phyloP scores from a whole-genome alignment of 768 basidiomycete genomes.

The Baorangia bicolor region DNA sequence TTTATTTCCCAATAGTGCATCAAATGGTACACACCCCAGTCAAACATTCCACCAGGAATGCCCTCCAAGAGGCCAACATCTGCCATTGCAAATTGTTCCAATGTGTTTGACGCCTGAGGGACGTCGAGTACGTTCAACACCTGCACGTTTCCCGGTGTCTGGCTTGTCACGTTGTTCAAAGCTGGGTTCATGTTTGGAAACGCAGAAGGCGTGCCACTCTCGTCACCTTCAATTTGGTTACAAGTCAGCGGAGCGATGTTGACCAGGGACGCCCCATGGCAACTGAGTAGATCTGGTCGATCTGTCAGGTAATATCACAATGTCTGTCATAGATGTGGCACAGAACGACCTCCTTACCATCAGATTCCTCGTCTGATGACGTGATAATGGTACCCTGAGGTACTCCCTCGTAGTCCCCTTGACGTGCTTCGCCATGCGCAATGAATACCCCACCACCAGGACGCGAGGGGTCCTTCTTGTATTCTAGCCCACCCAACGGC shows the following conservation, averaged over 20 bases:
- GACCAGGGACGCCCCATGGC: conserved; percentile 45
- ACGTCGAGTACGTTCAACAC: conserved; percentile 76
- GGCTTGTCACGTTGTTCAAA: conserved; percentile 50
- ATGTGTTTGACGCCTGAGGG: conserved; percentile 49
- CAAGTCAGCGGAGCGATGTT: conserved; percentile 50
- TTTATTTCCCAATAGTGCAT: background rate
- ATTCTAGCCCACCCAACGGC: conserved; percentile 56
- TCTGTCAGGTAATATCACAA: conserved; percentile 6
- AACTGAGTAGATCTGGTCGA: conserved; percentile 13
- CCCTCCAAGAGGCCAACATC: conserved; percentile 74
- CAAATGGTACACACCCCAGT: conserved; percentile 64
- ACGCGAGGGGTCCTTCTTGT: conserved; percentile 74
- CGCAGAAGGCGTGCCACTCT: conserved; percentile 17
- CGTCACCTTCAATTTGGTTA: conserved; percentile 32
- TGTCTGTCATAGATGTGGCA: conserved; percentile 6
- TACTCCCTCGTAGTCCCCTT: conserved; percentile 51
- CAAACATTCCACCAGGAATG: conserved; percentile 82
- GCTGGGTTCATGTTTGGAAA: conserved; percentile 72
- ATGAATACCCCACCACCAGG: conserved; percentile 89
- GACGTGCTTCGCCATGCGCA: conserved; percentile 49
- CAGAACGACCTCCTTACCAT: conserved; percentile 45
- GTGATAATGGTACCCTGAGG: conserved; percentile 56
- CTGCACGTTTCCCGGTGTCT: conserved; percentile 55
- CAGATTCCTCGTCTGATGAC: conserved; percentile 44
- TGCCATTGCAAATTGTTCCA: conserved; percentile 65